Evolutionary conservation across 2,329 filamentous ascomycete genomes (phyloP), one percentile per base, ranked within the genome.

Genomic region (Aspergillus udagawae): DNA sequence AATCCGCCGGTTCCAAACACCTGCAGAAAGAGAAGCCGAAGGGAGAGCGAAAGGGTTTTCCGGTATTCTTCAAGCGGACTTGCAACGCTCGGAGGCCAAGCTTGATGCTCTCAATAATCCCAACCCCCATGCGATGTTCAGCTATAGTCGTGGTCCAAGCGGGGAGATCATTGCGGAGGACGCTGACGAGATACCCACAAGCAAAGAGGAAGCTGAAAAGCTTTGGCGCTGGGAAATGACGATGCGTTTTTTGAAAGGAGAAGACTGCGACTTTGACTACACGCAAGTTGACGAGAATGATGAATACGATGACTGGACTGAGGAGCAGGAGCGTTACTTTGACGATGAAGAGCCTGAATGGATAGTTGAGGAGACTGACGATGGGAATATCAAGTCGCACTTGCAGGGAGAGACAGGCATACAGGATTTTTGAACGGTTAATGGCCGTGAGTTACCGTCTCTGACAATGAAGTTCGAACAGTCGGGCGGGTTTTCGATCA

Each of bases 201-300:
- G 72, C 32, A 87, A 85, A 67, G 85, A 87, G 53, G 87, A 91
- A 49, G 92, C 87, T 0, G 76, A 79, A 52, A 79, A 81, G 59
- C 81, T 85, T 58, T 96, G 92, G 92, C 76, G 78, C 38, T 84
- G 84, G 56, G 89, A 88, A 65, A 85, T 96, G 77, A 82, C 84
- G 35, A 79, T 87, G 64, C 82, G 91, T 38, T 96, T 96, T 66
- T 73, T 96, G 29, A 77, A 81, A 21, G 92, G 92, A 0, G 81
- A 82, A 5, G 92, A 95, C 67, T 79, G 82, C 1, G 91, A 95
- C 50, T 93, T 95, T 65, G 87, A 93, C 60, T 96, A 96, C 69
- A 72, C 66, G 1, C 66, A 62, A 2, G 87, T 96, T 4, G 92
- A 96, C 68, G 77, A 78, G 38, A 86, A 89, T 66, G 86, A 91